These are phyloP conservation scores for Kwoniella europaea DNA, from an alignment of 768 basidiomycete genomes.

Conservation along the genomic window DNA sequence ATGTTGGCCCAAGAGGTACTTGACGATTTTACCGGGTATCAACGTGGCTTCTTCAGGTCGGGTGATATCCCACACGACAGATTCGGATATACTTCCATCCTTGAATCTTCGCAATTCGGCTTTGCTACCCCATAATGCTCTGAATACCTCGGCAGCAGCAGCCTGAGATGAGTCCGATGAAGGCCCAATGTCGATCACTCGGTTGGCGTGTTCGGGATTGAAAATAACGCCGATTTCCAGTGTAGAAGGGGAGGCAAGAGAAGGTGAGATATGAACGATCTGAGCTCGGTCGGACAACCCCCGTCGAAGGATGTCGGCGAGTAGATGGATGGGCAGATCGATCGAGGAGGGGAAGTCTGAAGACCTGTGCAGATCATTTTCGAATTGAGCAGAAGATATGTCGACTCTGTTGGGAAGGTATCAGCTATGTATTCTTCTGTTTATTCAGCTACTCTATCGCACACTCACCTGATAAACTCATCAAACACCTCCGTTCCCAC, in stretches of 20 bases:
- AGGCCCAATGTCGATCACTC: slow-evolving; percentile 92
- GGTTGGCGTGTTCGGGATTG: slow-evolving; percentile 72
- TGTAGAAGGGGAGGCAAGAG: slow-evolving; percentile 29
- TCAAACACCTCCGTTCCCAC: slow-evolving; percentile 75
- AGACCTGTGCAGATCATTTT: slow-evolving; percentile 10
- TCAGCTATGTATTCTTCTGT: slow-evolving; percentile 7
- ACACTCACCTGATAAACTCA: slow-evolving; percentile 52
- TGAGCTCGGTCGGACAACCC: slow-evolving; percentile 77
- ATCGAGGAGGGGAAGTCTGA: slow-evolving; percentile 37
- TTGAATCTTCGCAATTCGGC: slow-evolving; percentile 93
- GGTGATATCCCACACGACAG: slow-evolving; percentile 93
- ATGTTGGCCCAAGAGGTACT: slow-evolving; percentile 75
- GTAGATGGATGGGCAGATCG: slow-evolving; percentile 38
- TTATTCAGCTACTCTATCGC: background rate
- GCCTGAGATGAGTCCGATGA: slow-evolving; percentile 61
- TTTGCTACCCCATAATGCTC: slow-evolving; percentile 86
- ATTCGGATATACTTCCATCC: slow-evolving; percentile 88
- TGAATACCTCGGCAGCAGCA: slow-evolving; percentile 67
- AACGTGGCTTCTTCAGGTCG: slow-evolving; percentile 76
- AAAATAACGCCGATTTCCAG: slow-evolving; percentile 78
- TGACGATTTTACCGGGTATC: slow-evolving; percentile 75
- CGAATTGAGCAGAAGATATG: slow-evolving; percentile 29
- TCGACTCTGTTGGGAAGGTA: slow-evolving; percentile 41
- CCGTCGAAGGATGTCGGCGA: slow-evolving; percentile 60
- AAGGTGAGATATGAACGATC: slow-evolving; percentile 66